Evolutionary conservation across 2,329 filamentous ascomycete genomes (phyloP).

Genomic region (Plenodomus tracheiphilus): DNA sequence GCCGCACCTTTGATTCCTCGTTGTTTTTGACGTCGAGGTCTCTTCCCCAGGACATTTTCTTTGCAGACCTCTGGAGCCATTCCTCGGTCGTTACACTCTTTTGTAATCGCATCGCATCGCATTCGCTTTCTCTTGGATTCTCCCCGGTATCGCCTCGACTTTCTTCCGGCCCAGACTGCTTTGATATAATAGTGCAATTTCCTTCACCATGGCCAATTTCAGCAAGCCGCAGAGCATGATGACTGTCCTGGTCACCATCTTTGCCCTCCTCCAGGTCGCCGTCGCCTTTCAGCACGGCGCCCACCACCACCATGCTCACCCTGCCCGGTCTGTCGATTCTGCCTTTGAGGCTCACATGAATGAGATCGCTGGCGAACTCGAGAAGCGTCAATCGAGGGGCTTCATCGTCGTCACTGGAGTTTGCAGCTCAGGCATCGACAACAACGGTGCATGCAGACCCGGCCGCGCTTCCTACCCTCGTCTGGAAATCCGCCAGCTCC

Average conservation of each 20-base stretch:
- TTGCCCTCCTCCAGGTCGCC: slow-evolving; percentile 38
- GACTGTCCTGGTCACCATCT: slow-evolving; percentile 38
- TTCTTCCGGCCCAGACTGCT: slow-evolving; percentile 11
- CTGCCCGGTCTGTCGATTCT: slow-evolving; percentile 19
- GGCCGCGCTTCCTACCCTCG: slow-evolving; percentile 49
- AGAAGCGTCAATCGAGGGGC: slow-evolving; percentile 27
- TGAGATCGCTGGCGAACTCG: slow-evolving; percentile 24
- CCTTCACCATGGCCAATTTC: slow-evolving; percentile 35
- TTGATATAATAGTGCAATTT: slow-evolving; percentile 7
- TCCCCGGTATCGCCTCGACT: background rate
- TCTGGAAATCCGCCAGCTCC: slow-evolving; percentile 69
- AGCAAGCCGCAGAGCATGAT: slow-evolving; percentile 41
- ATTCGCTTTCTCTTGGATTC: slow-evolving; percentile 12
- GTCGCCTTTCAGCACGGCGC: slow-evolving; percentile 31
- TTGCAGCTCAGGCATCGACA: slow-evolving; percentile 25
- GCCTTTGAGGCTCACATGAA: slow-evolving; percentile 29
- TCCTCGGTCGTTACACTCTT: slow-evolving; percentile 43
- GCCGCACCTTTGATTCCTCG: slow-evolving; percentile 36
- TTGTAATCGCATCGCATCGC: slow-evolving; percentile 12
- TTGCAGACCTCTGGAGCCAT: slow-evolving; percentile 33
- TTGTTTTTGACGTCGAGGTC: slow-evolving; percentile 33
- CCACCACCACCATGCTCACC: slow-evolving; percentile 22
- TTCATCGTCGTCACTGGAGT: slow-evolving; percentile 35
- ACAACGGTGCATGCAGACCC: slow-evolving; percentile 28
- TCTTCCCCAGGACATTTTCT: slow-evolving; percentile 21